phyloP scores from a whole-genome alignment of 345 rosid species.

The Salix exigua region DNA sequence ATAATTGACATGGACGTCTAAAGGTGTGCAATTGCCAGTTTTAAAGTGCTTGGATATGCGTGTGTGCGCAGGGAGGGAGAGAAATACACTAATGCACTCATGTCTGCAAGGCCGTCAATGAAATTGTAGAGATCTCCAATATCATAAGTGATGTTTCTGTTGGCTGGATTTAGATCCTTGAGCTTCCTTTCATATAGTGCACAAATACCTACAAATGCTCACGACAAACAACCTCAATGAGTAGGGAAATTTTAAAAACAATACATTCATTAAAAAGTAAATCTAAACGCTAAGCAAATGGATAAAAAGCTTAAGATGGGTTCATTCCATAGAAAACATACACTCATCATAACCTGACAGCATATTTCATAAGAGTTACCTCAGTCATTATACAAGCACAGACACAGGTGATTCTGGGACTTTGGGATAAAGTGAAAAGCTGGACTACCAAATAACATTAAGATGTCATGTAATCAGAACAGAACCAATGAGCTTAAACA shows the following conservation, averaged over 20 bases:
- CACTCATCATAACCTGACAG: too few relatives aligned
- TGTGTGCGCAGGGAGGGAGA: conserved; percentile 14
- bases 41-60: background rate
- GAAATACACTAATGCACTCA: conserved; percentile 83
- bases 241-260: background rate
- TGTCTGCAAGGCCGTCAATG: conserved; percentile 81
- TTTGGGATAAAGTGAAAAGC: background rate
- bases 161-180: conserved; percentile 76
- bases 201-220: conserved; percentile 54
- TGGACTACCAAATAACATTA: background rate
- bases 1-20: background rate
- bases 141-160: conserved; percentile 65
- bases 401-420: background rate
- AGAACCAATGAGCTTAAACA: background rate
- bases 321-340: background rate
- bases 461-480: background rate
- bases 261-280: background rate
- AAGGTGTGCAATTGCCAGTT: background rate
- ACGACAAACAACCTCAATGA: background rate
- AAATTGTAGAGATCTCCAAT: conserved; percentile 78
- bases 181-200: conserved; percentile 79
- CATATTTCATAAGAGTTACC: background rate
- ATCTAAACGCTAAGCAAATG: background rate
- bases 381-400: background rate
- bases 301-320: background rate